Percentiles rank a stretch among this genome's conserved stretches.
phyloP scores from a whole-genome alignment of 805 yeast genomes.

The Candida krabiensis region DNA sequence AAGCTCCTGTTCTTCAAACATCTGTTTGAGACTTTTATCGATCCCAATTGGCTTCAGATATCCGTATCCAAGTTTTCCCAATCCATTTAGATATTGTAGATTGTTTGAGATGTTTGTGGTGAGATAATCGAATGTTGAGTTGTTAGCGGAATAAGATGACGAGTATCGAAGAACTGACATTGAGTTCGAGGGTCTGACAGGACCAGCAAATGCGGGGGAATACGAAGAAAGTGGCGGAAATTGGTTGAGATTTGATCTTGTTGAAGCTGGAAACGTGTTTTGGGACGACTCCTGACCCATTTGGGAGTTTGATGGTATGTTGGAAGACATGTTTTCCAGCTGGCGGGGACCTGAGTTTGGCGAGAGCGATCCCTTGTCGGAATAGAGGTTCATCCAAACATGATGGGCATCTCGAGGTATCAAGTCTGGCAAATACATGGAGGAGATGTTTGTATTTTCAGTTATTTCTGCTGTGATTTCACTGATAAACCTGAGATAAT shows the following conservation, averaged over 20 bases:
- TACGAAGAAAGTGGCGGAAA: constrained; percentile 60
- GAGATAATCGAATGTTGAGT: constrained; percentile 20
- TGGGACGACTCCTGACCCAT: neutral
- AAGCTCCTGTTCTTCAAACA: constrained; percentile 24
- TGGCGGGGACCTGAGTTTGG: constrained; percentile 9
- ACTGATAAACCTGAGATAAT: too few species aligned
- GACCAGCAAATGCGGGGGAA: constrained; percentile 45
- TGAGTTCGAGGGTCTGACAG: constrained; percentile 19
- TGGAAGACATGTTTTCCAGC: neutral
- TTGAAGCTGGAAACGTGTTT: neutral
- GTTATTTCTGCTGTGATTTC: too few species aligned
- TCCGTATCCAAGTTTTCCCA: constrained; percentile 47
- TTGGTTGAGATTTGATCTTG: constrained; percentile 19
- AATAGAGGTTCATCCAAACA: constrained; percentile 38
- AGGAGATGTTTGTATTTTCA: too few species aligned
- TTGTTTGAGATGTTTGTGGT: constrained; percentile 22
- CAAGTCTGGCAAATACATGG: constrained; percentile 50
- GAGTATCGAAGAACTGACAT: constrained; percentile 28
- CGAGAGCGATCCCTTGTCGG: constrained; percentile 6
- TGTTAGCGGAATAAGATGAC: constrained; percentile 16
- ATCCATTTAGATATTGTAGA: constrained; percentile 26
- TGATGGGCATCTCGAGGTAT: constrained; percentile 46
- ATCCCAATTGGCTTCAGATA: constrained; percentile 60
- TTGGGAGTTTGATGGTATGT: neutral
- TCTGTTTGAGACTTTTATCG: constrained; percentile 49